A percentile compares a stretch with the other conserved stretches of the same genome.
phyloP scores from a whole-genome alignment of 768 basidiomycete species.

The Tulasnella sp. region DNA sequence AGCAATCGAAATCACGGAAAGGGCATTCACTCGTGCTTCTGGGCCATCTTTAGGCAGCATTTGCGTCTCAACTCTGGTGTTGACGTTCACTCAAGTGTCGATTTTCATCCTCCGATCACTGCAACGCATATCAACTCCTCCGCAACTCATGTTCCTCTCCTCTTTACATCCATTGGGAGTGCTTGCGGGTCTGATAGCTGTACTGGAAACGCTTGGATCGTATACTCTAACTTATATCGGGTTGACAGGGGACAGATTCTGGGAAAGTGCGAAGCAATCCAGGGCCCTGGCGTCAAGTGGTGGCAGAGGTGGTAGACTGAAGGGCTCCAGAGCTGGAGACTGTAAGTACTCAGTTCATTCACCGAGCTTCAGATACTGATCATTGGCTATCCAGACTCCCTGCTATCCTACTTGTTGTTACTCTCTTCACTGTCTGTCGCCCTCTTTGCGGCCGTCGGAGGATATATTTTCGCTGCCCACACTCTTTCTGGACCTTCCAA shows the following conservation, averaged over 20 bases:
- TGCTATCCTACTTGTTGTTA: conserved; percentile 50
- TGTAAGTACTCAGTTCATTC: conserved; percentile 22
- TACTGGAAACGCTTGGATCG: conserved; percentile 40
- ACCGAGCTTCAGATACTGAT: not conserved
- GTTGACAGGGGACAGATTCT: conserved; percentile 59
- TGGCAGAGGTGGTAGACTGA: conserved; percentile 19
- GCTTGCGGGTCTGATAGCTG: conserved; percentile 27
- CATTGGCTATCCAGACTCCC: conserved; percentile 34
- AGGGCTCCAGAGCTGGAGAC: conserved; percentile 23
- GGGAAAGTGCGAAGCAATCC: conserved; percentile 42
- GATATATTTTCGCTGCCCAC: conserved; percentile 84
- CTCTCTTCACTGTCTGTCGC: conserved; percentile 64
- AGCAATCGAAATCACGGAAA: conserved; percentile 47
- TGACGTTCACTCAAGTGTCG: conserved; percentile 38
- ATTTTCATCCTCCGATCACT: conserved; percentile 14
- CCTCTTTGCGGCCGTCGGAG: conserved; percentile 64
- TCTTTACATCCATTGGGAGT: conserved; percentile 22
- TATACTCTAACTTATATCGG: conserved; percentile 64
- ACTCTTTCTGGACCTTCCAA: conserved; percentile 54
- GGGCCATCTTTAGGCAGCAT: conserved; percentile 74
- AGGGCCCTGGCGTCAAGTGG: conserved; percentile 40
- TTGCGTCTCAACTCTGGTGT: conserved; percentile 59
- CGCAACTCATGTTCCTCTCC: conserved; percentile 15
- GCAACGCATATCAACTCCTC: conserved; percentile 16
- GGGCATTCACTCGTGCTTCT: conserved; percentile 63